Evolutionary conservation across 2,329 filamentous ascomycete species (phyloP), one percentile per base, ranked within the genome.

Genomic region (Colletotrichum musicola): DNA sequence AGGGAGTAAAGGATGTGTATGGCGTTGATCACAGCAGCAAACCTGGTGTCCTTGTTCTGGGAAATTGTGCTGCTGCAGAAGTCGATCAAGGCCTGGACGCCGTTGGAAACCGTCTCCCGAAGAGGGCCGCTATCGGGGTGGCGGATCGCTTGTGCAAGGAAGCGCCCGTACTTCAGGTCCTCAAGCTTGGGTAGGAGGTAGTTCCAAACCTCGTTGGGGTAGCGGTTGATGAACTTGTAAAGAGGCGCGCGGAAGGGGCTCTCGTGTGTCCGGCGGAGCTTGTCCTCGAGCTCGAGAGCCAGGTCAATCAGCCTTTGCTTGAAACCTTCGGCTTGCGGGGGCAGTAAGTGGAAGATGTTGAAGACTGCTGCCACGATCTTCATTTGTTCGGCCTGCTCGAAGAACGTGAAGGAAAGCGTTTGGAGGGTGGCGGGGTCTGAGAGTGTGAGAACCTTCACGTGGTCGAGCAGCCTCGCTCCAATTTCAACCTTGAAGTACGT

Each of bases 401-500:
- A 93, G 73, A 98, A 91, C 1, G 92, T 95, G 79, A 99, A 99
- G 0, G 95, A 98, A 1, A 96, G 93, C 75, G 95, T 93, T 77
- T 98, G 95, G 72, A 98, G 83, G 14, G 90, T 87, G 59, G 85
- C 86, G 3, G 93, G 88, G 67, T 98, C 94, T 1, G 95, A 95
- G 71, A 99, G 94, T 1, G 95, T 95, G 71, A 99, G 94, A 12
- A 91, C 89, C 76, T 95, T 95, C 80, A 98, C 92, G 75, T 99
- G 96, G 72, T 98, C 95, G 10, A 99, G 85, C n/a, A 99, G 82
- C 25, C 96, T 89, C 22, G 93, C 89, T 6, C 96, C 97, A 62
- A 99, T 99, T 77, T 99, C 96, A 1, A 98, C 95, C 81, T 99
- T 99, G 82, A 99, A 99, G 79, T 99, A 99, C 68, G 96, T 98